Percentiles rank a stretch among this genome's conserved stretches.
Evolutionary conservation across 805 yeast species (phyloP).

Genomic region (Candida awuae): DNA sequence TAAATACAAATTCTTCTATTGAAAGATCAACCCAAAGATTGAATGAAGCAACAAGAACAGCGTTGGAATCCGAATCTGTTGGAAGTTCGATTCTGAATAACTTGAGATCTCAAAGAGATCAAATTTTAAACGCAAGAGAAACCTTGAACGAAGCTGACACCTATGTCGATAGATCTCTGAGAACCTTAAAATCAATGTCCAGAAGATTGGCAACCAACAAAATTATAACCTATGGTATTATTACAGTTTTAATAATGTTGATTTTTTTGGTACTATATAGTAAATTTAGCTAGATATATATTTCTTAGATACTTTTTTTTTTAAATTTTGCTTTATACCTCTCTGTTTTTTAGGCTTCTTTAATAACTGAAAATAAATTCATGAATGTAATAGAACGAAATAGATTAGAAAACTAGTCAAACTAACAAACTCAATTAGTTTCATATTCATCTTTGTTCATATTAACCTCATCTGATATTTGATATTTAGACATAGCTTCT

Average conservation of each 20-base stretch:
- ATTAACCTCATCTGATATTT: slow-evolving; percentile 32
- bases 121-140: slow-evolving; percentile 75
- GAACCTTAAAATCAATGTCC: slow-evolving; percentile 85
- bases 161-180: slow-evolving; percentile 81
- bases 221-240: slow-evolving; percentile 83
- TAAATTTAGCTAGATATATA: slow-evolving; percentile 50
- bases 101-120: slow-evolving; percentile 88
- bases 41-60: slow-evolving; percentile 81
- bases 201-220: slow-evolving; percentile 88
- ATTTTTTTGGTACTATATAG: slow-evolving; percentile 77
- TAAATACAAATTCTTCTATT: slow-evolving; percentile 69
- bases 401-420: not conserved
- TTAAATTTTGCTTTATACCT: not conserved
- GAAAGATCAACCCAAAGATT: slow-evolving; percentile 79
- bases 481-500: slow-evolving; percentile 33
- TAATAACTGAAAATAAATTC: not conserved
- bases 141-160: slow-evolving; percentile 85
- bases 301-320: not conserved
- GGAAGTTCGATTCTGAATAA: slow-evolving; percentile 89
- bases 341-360: not conserved
- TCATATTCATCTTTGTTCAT: slow-evolving; percentile 53
- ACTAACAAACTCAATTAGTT: slow-evolving; percentile 26
- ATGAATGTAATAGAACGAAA: not conserved
- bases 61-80: slow-evolving; percentile 83
- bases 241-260: slow-evolving; percentile 74